Evolutionary conservation across 176 grass and related monocot genomes (phyloP).

Genomic region (Eleusine coracana): DNA sequence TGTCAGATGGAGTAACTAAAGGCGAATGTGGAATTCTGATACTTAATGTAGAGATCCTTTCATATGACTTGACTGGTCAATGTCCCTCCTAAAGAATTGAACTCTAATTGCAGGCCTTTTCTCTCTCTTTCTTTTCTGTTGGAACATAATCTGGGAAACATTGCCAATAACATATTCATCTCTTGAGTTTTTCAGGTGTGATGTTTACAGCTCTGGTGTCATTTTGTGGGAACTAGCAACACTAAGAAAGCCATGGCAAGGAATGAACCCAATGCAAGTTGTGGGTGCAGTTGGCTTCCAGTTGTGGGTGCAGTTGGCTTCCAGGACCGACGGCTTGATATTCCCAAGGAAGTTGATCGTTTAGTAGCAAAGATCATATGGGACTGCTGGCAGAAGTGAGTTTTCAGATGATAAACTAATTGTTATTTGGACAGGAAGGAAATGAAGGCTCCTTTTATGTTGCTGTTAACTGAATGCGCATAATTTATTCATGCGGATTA

Average conservation of each 20-base stretch:
- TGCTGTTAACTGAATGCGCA: background rate
- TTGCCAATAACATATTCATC: slow-evolving; percentile 12
- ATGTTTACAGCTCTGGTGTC: slow-evolving; percentile 96
- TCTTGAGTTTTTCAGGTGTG: slow-evolving; percentile 60
- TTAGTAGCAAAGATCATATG: slow-evolving; percentile 69
- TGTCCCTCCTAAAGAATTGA: slow-evolving; percentile 2
- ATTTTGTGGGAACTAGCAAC: slow-evolving; percentile 95
- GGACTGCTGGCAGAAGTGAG: slow-evolving; percentile 96
- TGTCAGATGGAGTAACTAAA: background rate
- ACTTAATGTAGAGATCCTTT: slow-evolving; percentile 20
- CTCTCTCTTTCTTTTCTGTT: slow-evolving; percentile 36
- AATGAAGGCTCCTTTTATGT: background rate
- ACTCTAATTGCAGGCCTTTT: background rate
- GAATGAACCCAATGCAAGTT: slow-evolving; percentile 97
- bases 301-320: slow-evolving; percentile 96
- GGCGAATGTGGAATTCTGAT: slow-evolving; percentile 2
- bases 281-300: slow-evolving; percentile 97
- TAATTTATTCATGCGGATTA: background rate
- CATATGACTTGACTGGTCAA: slow-evolving; percentile 2
- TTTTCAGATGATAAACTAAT: slow-evolving; percentile 20
- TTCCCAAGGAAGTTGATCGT: slow-evolving; percentile 86
- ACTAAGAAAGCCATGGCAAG: slow-evolving; percentile 75
- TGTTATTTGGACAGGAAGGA: slow-evolving; percentile 2
- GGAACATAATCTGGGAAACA: background rate
- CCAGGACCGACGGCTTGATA: slow-evolving; percentile 77